These are phyloP conservation scores for Pseudocercospora fuligena DNA, from an alignment of 2,329 filamentous ascomycete species.

Conservation along the genomic window DNA sequence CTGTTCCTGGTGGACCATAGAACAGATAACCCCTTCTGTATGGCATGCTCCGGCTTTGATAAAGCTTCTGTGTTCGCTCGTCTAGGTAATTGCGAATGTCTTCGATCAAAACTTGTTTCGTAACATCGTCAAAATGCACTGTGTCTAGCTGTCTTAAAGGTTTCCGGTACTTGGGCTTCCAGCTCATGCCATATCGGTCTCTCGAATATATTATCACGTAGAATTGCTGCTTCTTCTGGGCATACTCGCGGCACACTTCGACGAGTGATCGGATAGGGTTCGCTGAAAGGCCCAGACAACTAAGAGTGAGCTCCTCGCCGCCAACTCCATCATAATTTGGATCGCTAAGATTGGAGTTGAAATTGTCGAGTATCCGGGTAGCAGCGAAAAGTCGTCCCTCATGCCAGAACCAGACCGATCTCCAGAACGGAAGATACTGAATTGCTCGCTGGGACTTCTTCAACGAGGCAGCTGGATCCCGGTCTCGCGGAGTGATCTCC, in stretches of 20 bases:
- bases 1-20: constrained; percentile 61
- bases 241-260: constrained; percentile 45
- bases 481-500: constrained; percentile 24
- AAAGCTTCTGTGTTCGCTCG: constrained; percentile 73
- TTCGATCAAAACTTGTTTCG: constrained; percentile 67
- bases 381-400: constrained; percentile 25
- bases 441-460: constrained; percentile 31
- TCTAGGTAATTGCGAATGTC: constrained; percentile 79
- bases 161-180: constrained; percentile 45
- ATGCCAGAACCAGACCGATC: constrained; percentile 32
- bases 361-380: constrained; percentile 27
- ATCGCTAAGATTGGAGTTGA: constrained; percentile 28
- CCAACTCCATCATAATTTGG: constrained; percentile 33
- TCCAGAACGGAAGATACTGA: constrained; percentile 33
- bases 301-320: constrained; percentile 41
- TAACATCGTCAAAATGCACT: constrained; percentile 68
- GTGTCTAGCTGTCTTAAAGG: constrained; percentile 72
- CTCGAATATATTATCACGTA: constrained; percentile 48
- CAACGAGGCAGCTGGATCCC: constrained; percentile 29
- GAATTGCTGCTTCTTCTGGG: constrained; percentile 45
- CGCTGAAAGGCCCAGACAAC: constrained; percentile 51
- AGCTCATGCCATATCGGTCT: constrained; percentile 42
- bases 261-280: constrained; percentile 52
- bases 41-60: constrained; percentile 79
- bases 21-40: constrained; percentile 79